phyloP scores from a whole-genome alignment of 2,329 filamentous ascomycete species.

The Bipolaris sorokiniana region DNA sequence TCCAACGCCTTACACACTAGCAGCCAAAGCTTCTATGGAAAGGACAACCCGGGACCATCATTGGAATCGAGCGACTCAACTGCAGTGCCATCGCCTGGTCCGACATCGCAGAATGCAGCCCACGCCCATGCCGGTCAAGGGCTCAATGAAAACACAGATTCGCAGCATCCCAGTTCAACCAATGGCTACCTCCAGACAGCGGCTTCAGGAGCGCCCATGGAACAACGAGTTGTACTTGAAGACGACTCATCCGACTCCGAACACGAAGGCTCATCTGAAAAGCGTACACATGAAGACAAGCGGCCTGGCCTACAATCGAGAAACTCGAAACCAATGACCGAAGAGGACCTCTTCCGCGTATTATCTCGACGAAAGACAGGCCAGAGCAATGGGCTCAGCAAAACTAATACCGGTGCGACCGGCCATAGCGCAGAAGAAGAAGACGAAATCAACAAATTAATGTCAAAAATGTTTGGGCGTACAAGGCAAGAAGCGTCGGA shows the following conservation, averaged over 20 bases:
- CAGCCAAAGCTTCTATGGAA: constrained; percentile 22
- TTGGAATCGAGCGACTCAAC: constrained; percentile 22
- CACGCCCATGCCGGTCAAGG: not conserved
- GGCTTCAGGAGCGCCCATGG: constrained; percentile 9
- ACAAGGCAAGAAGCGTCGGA: constrained; percentile 69
- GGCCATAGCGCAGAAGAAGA: constrained; percentile 45
- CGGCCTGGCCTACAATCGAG: constrained; percentile 30
- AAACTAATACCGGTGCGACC: constrained; percentile 33
- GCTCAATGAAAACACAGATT: not conserved
- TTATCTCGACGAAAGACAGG: constrained; percentile 59
- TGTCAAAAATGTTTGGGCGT: constrained; percentile 74
- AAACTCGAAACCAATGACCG: constrained; percentile 48
- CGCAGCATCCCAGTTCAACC: not conserved
- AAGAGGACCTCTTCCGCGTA: constrained; percentile 60
- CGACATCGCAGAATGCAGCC: constrained; percentile 4
- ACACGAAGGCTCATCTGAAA: constrained; percentile 29
- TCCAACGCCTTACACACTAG: constrained; percentile 30
- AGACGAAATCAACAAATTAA: constrained; percentile 65
- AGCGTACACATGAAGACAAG: constrained; percentile 17
- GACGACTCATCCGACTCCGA: constrained; percentile 31
- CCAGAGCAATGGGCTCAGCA: constrained; percentile 27
- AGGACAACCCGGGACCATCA: constrained; percentile 13
- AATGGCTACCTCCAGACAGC: constrained; percentile 4
- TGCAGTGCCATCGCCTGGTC: constrained; percentile 14
- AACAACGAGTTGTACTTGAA: constrained; percentile 24